Evolutionary conservation across 805 yeast genomes (phyloP).

Genomic region (Saturnispora dispora): DNA sequence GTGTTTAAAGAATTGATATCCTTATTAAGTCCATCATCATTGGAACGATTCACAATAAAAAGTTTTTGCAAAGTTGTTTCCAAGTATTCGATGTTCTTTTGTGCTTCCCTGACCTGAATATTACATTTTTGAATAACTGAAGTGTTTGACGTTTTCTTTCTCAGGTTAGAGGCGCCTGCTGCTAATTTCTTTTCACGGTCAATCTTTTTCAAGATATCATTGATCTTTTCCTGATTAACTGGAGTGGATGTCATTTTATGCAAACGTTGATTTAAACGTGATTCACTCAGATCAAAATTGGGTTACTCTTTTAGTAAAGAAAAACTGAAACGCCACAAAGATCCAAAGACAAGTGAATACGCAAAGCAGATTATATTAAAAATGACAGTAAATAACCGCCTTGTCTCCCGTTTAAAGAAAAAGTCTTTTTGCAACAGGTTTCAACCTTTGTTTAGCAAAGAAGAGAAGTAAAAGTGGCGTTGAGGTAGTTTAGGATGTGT

Average conservation of each 20-base stretch:
- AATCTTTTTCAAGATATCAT: conserved; percentile 76
- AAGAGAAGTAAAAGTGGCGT: not conserved
- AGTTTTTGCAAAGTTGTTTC: conserved; percentile 67
- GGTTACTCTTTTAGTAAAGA: not conserved
- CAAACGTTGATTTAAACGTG: not conserved
- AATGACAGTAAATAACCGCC: not conserved
- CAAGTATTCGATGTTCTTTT: conserved; percentile 81
- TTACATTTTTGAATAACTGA: conserved; percentile 87
- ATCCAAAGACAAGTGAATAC: not conserved
- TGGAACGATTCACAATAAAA: conserved; percentile 22
- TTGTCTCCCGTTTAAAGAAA: not conserved
- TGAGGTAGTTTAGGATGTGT: not conserved
- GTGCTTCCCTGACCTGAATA: conserved; percentile 83
- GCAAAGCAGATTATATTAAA: not conserved
- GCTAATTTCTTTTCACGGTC: conserved; percentile 83
- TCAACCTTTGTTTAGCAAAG: not conserved
- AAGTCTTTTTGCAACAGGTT: not conserved
- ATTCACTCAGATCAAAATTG: not conserved
- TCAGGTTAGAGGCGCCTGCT: conserved; percentile 74
- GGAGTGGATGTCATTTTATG: conserved; percentile 20
- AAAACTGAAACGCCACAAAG: not conserved
- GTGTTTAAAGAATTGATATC: not conserved
- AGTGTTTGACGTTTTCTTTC: conserved; percentile 68
- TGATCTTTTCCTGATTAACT: conserved; percentile 28
- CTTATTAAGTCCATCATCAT: conserved; percentile 2